Evolutionary conservation across 805 yeast genomes (phyloP).

Genomic region (Candida palmyrensis): DNA sequence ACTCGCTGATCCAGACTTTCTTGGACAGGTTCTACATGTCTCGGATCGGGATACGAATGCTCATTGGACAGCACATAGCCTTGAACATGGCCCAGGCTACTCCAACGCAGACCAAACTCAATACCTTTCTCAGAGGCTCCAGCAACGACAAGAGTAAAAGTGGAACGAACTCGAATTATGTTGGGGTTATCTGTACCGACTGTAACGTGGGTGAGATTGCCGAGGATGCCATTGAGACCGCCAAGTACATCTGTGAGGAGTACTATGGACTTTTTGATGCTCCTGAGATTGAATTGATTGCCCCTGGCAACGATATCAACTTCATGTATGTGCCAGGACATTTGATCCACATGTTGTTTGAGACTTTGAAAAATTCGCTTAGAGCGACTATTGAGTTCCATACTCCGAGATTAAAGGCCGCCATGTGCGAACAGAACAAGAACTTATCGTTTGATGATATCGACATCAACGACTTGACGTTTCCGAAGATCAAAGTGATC

Average conservation of each 20-base stretch:
- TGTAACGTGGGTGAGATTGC: slow-evolving; percentile 82
- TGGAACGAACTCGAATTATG: slow-evolving; percentile 50
- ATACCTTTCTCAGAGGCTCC: slow-evolving; percentile 30
- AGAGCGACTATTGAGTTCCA: slow-evolving; percentile 87
- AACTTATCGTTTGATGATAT: slow-evolving; percentile 28
- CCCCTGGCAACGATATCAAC: slow-evolving; percentile 63
- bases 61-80: slow-evolving; percentile 92
- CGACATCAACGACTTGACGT: slow-evolving; percentile 58
- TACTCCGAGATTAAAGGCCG: slow-evolving; percentile 42
- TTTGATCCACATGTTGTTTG: slow-evolving; percentile 85
- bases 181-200: slow-evolving; percentile 82
- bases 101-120: slow-evolving; percentile 33
- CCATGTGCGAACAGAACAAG: slow-evolving; percentile 38
- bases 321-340: slow-evolving; percentile 95
- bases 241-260: slow-evolving; percentile 86
- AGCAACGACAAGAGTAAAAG: slow-evolving; percentile 7
- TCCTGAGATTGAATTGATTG: slow-evolving; percentile 74
- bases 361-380: slow-evolving; percentile 78
- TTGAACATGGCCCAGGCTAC: slow-evolving; percentile 60
- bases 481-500: slow-evolving; percentile 81
- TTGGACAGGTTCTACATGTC: slow-evolving; percentile 86
- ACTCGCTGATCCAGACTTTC: slow-evolving; percentile 72
- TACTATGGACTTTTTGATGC: slow-evolving; percentile 84
- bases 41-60: slow-evolving; percentile 87
- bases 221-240: slow-evolving; percentile 84